Evolutionary conservation across 805 yeast species (phyloP).

Genomic region (Hanseniaspora osmophila): DNA sequence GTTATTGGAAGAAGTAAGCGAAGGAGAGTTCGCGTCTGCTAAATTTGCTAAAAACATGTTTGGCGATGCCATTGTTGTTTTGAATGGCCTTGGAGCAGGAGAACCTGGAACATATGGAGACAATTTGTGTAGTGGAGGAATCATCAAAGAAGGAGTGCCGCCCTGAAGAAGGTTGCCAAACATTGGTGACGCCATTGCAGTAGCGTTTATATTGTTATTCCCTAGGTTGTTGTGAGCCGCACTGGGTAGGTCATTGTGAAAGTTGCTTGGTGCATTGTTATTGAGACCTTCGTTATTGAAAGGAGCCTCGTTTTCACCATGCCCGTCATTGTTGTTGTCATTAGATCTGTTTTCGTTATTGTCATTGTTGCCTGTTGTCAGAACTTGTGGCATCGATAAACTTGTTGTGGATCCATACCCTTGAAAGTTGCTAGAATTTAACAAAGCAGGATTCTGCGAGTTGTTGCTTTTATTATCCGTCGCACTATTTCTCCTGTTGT

Average conservation of each 20-base stretch:
- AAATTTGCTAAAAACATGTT: neutral
- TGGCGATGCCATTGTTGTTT: neutral
- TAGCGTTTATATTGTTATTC: neutral
- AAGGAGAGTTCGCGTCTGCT: neutral
- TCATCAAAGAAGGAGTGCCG: neutral
- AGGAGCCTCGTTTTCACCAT: neutral
- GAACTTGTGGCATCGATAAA: neutral
- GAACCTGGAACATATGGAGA: neutral
- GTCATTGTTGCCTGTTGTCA: neutral
- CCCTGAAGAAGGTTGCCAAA: neutral
- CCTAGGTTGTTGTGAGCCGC: neutral
- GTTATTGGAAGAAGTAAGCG: no score
- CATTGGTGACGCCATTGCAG: neutral
- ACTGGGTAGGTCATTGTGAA: neutral
- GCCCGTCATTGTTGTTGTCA: neutral
- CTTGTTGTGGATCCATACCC: no score
- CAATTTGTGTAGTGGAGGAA: neutral
- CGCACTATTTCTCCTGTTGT: neutral
- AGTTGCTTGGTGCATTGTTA: neutral
- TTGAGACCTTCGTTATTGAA: neutral
- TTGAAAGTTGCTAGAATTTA: no score
- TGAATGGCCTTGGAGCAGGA: neutral
- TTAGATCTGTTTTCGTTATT: neutral
- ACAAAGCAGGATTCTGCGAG: no score
- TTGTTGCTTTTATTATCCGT: neutral